These are phyloP conservation scores for Ustilago tritici DNA, from an alignment of 1,284 basidiomycete genomes.

Conservation along the genomic window DNA sequence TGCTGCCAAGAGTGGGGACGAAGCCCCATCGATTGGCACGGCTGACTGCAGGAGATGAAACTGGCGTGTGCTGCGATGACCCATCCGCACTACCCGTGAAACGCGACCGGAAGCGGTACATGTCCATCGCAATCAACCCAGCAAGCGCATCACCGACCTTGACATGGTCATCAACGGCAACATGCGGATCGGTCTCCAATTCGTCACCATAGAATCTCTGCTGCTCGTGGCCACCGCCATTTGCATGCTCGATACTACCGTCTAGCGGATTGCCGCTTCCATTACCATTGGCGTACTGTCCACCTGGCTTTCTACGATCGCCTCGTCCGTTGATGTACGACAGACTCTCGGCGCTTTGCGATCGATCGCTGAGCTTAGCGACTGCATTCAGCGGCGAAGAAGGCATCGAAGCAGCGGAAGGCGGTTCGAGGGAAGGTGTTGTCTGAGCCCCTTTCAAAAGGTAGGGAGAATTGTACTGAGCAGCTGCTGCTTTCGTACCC, in stretches of 20 bases:
- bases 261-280: slow-evolving; percentile 22
- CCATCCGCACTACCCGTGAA: slow-evolving; percentile 35
- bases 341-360: slow-evolving; percentile 58
- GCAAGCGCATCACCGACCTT: slow-evolving; percentile 61
- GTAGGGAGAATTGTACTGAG: slow-evolving; percentile 53
- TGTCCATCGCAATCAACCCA: slow-evolving; percentile 64
- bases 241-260: slow-evolving; percentile 11
- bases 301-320: slow-evolving; percentile 26
- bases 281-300: slow-evolving; percentile 24
- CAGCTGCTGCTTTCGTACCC: slow-evolving; percentile 32
- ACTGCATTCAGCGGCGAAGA: slow-evolving; percentile 34
- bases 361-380: slow-evolving; percentile 46
- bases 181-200: slow-evolving; percentile 30
- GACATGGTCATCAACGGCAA: slow-evolving; percentile 46
- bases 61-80: slow-evolving; percentile 48
- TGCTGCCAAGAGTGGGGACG: slow-evolving; percentile 37
- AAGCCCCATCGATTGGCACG: slow-evolving; percentile 48
- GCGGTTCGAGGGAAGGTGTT: slow-evolving; percentile 24
- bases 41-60: slow-evolving; percentile 42
- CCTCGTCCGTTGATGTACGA: slow-evolving; percentile 42
- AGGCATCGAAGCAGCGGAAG: slow-evolving; percentile 33
- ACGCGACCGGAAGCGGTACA: slow-evolving; percentile 58
- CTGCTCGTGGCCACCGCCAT: slow-evolving; percentile 15
- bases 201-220: slow-evolving; percentile 41
- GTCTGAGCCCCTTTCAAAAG: slow-evolving; percentile 17